Conservation (phyloP, 331 rosid genomes). For the Prunus yedoensis region DNA sequence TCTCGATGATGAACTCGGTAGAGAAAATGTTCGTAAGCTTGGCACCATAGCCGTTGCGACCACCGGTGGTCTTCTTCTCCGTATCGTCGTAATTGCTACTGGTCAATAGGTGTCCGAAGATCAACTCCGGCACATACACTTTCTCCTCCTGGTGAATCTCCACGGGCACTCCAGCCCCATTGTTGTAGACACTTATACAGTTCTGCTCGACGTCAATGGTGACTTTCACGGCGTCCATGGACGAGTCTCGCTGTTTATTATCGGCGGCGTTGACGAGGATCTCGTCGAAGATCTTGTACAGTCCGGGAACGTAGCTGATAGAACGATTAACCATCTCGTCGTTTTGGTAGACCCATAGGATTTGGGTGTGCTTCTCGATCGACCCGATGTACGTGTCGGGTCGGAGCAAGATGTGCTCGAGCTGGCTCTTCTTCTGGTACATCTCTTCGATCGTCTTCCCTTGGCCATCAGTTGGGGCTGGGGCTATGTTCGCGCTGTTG, state of each 20-base stretch:
- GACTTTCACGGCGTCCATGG: slow-evolving; percentile 71
- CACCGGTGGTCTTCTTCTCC: slow-evolving; percentile 85
- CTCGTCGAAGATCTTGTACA: slow-evolving; percentile 91
- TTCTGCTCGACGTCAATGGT: slow-evolving; percentile 52
- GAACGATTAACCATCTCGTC: slow-evolving; percentile 65
- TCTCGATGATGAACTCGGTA: slow-evolving; percentile 71
- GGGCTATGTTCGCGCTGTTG: slow-evolving; percentile 47
- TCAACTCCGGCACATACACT: slow-evolving; percentile 85
- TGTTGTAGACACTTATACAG: slow-evolving; percentile 54
- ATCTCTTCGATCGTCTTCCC: slow-evolving; percentile 72
- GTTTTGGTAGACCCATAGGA: slow-evolving; percentile 71
- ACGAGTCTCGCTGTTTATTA: slow-evolving; percentile 80
- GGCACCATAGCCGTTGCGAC: slow-evolving; percentile 85
- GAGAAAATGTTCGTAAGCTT: slow-evolving; percentile 90
- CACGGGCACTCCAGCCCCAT: slow-evolving; percentile 82
- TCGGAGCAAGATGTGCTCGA: slow-evolving; percentile 87
- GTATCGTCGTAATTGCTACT: slow-evolving; percentile 83
- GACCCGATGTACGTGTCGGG: slow-evolving; percentile 92
- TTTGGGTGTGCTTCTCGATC: slow-evolving; percentile 75
- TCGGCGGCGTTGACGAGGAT: slow-evolving; percentile 90
- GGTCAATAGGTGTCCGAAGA: slow-evolving; percentile 80
- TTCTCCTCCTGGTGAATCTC: slow-evolving; percentile 87
- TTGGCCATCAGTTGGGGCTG: slow-evolving; percentile 14
- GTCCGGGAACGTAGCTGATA: slow-evolving; percentile 74
- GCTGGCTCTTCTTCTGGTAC: slow-evolving; percentile 89